Evolutionary conservation across 805 yeast genomes (phyloP), one percentile per base, ranked within the genome.

Genomic region (Saccharomycopsis vini): DNA sequence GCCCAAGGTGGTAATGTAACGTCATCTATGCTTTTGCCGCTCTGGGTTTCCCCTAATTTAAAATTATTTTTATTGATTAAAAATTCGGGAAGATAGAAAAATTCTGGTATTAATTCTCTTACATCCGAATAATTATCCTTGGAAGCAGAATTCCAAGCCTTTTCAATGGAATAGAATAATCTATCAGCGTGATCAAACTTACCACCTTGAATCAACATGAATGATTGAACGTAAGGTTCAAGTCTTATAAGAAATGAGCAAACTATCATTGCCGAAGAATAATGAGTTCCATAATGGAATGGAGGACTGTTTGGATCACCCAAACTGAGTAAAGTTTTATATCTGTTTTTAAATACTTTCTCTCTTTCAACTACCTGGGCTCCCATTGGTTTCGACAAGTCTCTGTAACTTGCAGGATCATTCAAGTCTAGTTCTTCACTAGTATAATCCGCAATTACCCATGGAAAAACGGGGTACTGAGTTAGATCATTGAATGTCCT

Each of bases 241-340:
- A 87, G 53, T 39, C 96, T 67, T 31, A 87, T 84, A 50, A 87
- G 59, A 53, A 73, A 87, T 0, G 92, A 81, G 0, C 94, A 72
- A 2, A 86, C 95, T 56, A 87, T 86, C 96, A 87, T 88, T 0
- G 95, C 94, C 0, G 95, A 84, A 0, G 95, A 86, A 57, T 87
- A 87, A 59, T 87, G 96, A 0, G 96, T 88, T 2, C 96, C 96
- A 55, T 87, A 87, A 58, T 87, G 95, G 60, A 87, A 87, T 0
- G 95, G 84, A 0, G 88, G 87, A 0, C 86, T 67, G 4, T 63
- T 55, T 0, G 61, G 66, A 50, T 81, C 88, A 15, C 72, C 54
- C 45, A 87, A 63, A 43, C 82, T 77, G 19, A 65, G 71, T 20
- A 85, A 62, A 0, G 94, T 88, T 18, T 80, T 80, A 53, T 69